Evolutionary conservation across 345 rosid genomes (phyloP).

Genomic region (Psidium friedrichsthalianum): DNA sequence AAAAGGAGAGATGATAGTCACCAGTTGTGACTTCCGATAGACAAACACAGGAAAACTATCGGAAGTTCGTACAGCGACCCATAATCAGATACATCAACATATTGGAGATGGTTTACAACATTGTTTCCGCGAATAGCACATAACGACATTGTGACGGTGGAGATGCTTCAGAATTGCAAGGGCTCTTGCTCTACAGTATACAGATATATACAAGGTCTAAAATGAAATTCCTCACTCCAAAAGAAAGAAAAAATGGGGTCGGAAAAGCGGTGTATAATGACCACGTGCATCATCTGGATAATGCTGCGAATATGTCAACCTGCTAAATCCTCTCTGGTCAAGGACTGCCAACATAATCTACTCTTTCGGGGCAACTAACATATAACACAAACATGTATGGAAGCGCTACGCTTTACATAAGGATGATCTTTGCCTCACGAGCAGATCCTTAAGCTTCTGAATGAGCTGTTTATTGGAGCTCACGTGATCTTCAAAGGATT

Average conservation of each 20-base stretch:
- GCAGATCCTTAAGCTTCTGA: slow-evolving; percentile 56
- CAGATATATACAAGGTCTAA: background rate
- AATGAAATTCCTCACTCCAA: background rate
- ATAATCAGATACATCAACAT: background rate
- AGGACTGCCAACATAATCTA: background rate
- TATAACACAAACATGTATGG: background rate
- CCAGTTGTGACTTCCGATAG: background rate
- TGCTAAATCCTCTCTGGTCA: background rate
- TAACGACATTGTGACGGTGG: background rate
- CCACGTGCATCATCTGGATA: background rate
- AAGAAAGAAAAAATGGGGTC: background rate
- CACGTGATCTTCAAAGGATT: slow-evolving; percentile 50
- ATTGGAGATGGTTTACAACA: background rate
- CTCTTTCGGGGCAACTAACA: background rate
- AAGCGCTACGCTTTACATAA: slow-evolving; percentile 43
- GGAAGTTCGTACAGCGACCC: background rate
- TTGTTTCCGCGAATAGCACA: background rate
- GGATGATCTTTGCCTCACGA: slow-evolving; percentile 62
- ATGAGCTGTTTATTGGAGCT: slow-evolving; percentile 42
- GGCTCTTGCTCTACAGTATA: background rate
- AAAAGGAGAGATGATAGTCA: background rate
- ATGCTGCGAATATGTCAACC: background rate
- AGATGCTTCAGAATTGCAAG: background rate
- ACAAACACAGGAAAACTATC: background rate
- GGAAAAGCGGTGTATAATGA: background rate